Conservation (phyloP, 192 early-diverging fungal species). For the Coemansia pectinata region DNA sequence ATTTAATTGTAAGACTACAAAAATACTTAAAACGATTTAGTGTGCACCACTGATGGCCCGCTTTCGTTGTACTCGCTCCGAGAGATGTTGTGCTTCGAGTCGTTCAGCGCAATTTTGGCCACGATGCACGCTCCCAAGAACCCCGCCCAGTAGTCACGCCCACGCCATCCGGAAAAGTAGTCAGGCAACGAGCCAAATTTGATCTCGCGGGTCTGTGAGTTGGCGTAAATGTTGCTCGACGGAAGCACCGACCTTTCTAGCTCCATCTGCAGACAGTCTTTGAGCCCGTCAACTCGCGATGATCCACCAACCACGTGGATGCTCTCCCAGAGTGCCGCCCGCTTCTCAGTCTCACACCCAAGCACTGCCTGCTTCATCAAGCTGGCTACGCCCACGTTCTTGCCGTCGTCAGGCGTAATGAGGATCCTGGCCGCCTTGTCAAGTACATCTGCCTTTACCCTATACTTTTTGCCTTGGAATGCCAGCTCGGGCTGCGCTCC, state of each 20-base stretch:
- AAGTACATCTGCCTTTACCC: constrained; percentile 19
- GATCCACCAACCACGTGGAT: constrained; percentile 85
- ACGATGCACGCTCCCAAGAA: constrained; percentile 87
- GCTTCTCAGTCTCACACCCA: constrained; percentile 70
- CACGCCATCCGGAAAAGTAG: constrained; percentile 80
- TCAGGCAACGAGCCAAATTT: constrained; percentile 83
- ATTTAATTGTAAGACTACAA: not conserved
- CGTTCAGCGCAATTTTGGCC: constrained; percentile 78
- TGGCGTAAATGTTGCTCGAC: constrained; percentile 80
- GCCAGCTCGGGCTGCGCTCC: constrained; percentile 23
- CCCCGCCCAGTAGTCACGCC: constrained; percentile 64
- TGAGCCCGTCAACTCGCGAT: constrained; percentile 56
- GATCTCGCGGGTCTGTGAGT: constrained; percentile 81
- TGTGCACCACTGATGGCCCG: constrained; percentile 78
- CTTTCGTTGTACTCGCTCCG: constrained; percentile 91
- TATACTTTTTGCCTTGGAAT: constrained; percentile 61
- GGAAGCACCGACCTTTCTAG: constrained; percentile 69
- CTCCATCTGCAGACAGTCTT: constrained; percentile 59
- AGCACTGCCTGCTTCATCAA: constrained; percentile 67
- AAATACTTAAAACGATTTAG: constrained; percentile 53
- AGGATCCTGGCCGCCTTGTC: constrained; percentile 59
- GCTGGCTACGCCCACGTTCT: constrained; percentile 36
- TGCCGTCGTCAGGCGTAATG: constrained; percentile 63
- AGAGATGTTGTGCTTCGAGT: constrained; percentile 68
- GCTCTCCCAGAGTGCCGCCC: constrained; percentile 81